Evolutionary conservation across 2,329 filamentous ascomycete genomes (phyloP).

Genomic region (Dothideomycetes sp.): DNA sequence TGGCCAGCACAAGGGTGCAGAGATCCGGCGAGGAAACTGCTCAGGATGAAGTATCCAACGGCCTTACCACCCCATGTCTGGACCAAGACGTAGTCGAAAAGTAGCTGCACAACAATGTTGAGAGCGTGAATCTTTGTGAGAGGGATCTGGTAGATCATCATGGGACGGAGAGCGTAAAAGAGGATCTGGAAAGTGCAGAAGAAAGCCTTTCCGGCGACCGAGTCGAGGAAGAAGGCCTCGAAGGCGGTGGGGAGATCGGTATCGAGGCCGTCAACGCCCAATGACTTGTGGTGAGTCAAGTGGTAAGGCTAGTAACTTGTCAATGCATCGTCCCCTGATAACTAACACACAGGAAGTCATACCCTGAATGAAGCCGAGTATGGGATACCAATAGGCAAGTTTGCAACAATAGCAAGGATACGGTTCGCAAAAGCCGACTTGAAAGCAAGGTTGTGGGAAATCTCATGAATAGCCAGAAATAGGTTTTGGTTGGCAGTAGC

Average conservation of each 20-base stretch:
- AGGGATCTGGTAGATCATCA: slow-evolving; percentile 84
- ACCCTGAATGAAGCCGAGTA: slow-evolving; percentile 94
- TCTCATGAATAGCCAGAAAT: slow-evolving; percentile 97
- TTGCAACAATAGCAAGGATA: slow-evolving; percentile 82
- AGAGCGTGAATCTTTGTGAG: slow-evolving; percentile 75
- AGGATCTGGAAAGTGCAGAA: slow-evolving; percentile 99
- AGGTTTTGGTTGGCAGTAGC: slow-evolving; percentile 97
- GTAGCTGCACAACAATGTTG: slow-evolving; percentile 69
- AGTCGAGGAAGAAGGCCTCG: slow-evolving; percentile 89
- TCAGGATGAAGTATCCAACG: slow-evolving; percentile 74
- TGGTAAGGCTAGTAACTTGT: slow-evolving; percentile 65
- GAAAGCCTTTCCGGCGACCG: slow-evolving; percentile 91
- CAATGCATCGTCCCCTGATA: background rate
- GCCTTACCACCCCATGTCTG: slow-evolving; percentile 52
- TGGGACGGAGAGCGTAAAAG: slow-evolving; percentile 94
- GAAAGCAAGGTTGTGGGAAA: slow-evolving; percentile 96
- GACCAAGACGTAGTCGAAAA: slow-evolving; percentile 66
- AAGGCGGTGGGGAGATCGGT: slow-evolving; percentile 88
- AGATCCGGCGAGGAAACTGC: slow-evolving; percentile 86
- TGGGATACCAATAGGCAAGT: slow-evolving; percentile 88
- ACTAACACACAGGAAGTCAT: slow-evolving; percentile 27
- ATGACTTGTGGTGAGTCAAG: slow-evolving; percentile 96
- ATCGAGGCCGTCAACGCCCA: slow-evolving; percentile 91
- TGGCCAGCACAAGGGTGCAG: slow-evolving; percentile 92
- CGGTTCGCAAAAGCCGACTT: slow-evolving; percentile 70